Evolutionary conservation across 352 stramenopile species (phyloP).

Genomic region (Pythium volutum): DNA sequence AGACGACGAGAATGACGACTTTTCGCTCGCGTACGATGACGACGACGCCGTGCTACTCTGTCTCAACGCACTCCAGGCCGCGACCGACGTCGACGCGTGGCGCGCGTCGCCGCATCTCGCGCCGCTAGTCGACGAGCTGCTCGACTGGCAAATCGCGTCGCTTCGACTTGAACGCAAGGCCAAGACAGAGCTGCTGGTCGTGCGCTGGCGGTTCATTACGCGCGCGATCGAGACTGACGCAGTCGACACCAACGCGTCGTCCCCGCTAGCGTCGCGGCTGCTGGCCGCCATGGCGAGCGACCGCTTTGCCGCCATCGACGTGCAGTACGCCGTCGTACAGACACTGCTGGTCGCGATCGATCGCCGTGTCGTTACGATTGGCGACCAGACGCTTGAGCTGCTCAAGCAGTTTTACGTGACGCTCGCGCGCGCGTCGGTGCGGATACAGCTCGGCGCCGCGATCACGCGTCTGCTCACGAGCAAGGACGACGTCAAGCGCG

Average conservation of each 20-base stretch:
- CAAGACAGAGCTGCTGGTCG: conserved; percentile 15
- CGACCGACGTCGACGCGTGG: conserved; percentile 4
- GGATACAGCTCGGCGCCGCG: conserved; percentile 31
- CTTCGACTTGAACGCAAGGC: conserved; percentile 13
- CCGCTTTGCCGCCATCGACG: conserved; percentile 24
- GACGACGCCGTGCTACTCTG: conserved; percentile 21
- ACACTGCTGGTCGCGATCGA: not conserved
- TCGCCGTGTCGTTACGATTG: conserved; percentile 15
- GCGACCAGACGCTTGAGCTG: conserved; percentile 32
- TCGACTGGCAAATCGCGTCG: conserved; percentile 14
- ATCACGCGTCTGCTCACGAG: conserved; percentile 30
- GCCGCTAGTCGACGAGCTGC: conserved; percentile 16
- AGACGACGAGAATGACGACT: not conserved
- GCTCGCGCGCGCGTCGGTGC: conserved; percentile 25
- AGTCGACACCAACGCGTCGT: not conserved
- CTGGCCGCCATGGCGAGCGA: conserved; percentile 16
- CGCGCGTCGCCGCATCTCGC: conserved; percentile 2
- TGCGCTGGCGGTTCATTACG: conserved; percentile 16
- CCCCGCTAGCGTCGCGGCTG: conserved; percentile 1
- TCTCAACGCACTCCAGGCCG: conserved; percentile 22
- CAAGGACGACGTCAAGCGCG: conserved; percentile 51
- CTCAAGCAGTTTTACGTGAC: conserved; percentile 80
- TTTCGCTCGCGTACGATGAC: conserved; percentile 12
- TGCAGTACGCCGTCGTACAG: conserved; percentile 19
- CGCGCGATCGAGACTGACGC: conserved; percentile 8